Conservation (phyloP, 2,329 filamentous ascomycete genomes). For the Diaporthe australafricana region DNA sequence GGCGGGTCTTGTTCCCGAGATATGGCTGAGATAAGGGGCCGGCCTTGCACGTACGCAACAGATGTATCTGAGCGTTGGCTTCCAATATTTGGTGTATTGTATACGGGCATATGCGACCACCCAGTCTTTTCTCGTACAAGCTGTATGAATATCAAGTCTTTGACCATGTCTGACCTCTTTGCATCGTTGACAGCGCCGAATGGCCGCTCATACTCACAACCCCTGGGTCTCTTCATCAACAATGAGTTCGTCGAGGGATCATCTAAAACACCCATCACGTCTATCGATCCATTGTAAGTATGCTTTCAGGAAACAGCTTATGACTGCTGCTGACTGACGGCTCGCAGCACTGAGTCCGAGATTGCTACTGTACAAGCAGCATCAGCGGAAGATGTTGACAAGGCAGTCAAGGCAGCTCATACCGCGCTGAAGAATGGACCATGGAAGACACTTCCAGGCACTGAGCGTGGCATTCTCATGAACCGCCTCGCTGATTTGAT, state of each 20-base stretch:
- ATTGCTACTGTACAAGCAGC: constrained; percentile 80
- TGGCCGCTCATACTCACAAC: constrained; percentile 77
- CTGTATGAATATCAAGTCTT: neutral
- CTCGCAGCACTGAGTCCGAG: constrained; percentile 67
- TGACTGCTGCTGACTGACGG: neutral
- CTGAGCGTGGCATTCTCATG: constrained; percentile 76
- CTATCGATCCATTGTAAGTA: constrained; percentile 77
- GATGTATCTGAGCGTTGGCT: too few relatives aligned
- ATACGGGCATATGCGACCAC: too few relatives aligned
- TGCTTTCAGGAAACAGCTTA: neutral
- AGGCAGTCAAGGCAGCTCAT: constrained; percentile 77
- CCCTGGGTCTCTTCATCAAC: constrained; percentile 83
- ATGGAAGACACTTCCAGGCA: constrained; percentile 76
- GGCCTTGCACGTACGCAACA: too few relatives aligned
- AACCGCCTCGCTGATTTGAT: constrained; percentile 77
- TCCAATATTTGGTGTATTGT: too few relatives aligned
- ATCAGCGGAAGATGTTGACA: constrained; percentile 73
- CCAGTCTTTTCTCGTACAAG: neutral
- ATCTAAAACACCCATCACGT: constrained; percentile 71
- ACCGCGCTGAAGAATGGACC: constrained; percentile 73
- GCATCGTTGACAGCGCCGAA: constrained; percentile 75
- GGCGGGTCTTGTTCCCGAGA: neutral
- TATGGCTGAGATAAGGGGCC: neutral
- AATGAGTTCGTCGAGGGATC: constrained; percentile 80
- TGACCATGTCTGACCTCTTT: neutral